phyloP scores from a whole-genome alignment of 2,329 filamentous ascomycete species.

The Dactylella cylindrospora region DNA sequence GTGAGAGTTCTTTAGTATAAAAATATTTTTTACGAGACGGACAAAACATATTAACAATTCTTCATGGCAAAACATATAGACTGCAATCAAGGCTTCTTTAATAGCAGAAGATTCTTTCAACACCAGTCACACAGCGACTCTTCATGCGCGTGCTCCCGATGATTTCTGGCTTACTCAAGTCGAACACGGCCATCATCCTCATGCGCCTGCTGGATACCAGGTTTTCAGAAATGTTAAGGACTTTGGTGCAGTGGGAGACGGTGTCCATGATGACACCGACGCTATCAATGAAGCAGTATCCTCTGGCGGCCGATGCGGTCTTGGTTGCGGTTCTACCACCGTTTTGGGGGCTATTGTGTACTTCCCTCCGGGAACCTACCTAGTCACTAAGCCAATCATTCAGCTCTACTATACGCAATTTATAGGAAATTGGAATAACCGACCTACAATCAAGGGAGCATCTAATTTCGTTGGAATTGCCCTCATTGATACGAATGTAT shows the following conservation, averaged over 20 bases:
- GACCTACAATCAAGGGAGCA: constrained; percentile 70
- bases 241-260: constrained; percentile 56
- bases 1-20: too few relatives aligned
- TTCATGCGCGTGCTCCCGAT: neutral
- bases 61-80: too few relatives aligned
- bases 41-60: too few relatives aligned
- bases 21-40: too few relatives aligned
- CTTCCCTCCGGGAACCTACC: constrained; percentile 90
- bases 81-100: too few relatives aligned
- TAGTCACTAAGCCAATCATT: constrained; percentile 74
- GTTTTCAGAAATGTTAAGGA: constrained; percentile 53
- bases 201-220: neutral
- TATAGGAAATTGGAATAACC: constrained; percentile 65
- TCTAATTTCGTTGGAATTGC: constrained; percentile 78
- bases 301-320: constrained; percentile 75
- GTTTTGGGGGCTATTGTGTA: constrained; percentile 80
- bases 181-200: neutral
- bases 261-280: constrained; percentile 75
- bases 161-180: constrained; percentile 1
- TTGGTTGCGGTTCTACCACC: constrained; percentile 79
- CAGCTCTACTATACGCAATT: constrained; percentile 93
- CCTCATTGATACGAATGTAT: constrained; percentile 85
- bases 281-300: constrained; percentile 84
- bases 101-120: too few relatives aligned
- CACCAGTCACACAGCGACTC: neutral